A percentile compares a stretch with the other conserved stretches of the same genome.
These are phyloP conservation scores for Apiospora koreana DNA, from an alignment of 2,329 filamentous ascomycete species.

Conservation along the genomic window DNA sequence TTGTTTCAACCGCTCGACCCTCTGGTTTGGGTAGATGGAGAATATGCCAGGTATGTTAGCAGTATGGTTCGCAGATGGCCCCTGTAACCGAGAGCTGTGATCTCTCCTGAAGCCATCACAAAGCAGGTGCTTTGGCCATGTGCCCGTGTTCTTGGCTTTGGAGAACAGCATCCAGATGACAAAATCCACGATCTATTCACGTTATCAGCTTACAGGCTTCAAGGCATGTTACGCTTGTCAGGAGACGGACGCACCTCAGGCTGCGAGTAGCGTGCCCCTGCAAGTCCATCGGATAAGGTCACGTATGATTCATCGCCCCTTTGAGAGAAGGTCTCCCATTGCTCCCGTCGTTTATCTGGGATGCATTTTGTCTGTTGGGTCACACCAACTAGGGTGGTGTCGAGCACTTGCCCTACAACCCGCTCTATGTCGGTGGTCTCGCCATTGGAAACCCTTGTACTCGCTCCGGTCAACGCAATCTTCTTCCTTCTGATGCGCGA, in stretches of 20 bases:
- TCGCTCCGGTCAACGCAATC: conserved; percentile 46
- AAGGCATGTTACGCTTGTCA: conserved; percentile 14
- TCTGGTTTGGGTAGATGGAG: conserved; percentile 65
- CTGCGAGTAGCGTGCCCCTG: conserved; percentile 54
- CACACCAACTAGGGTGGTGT: conserved; percentile 68
- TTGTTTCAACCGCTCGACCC: conserved; percentile 68
- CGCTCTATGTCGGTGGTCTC: conserved; percentile 35
- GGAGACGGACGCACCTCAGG: conserved; percentile 55
- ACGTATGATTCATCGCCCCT: conserved; percentile 58
- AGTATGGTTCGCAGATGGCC: conserved; percentile 28
- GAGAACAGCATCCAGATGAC: conserved; percentile 77
- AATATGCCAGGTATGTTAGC: conserved; percentile 66
- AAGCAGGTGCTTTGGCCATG: conserved; percentile 71
- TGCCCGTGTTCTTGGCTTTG: conserved; percentile 44
- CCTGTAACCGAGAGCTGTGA: conserved; percentile 24
- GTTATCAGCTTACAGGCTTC: conserved; percentile 11
- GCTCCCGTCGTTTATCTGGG: conserved; percentile 47
- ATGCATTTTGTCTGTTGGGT: conserved; percentile 32
- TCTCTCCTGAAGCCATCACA: conserved; percentile 77
- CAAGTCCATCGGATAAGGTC: conserved; percentile 49
- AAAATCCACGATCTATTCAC: conserved; percentile 70
- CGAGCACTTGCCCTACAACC: conserved; percentile 61
- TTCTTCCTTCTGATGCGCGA: conserved; percentile 65
- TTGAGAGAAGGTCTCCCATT: conserved; percentile 65
- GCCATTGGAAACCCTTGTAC: conserved; percentile 18